Evolutionary conservation across 345 rosid species (phyloP).

Genomic region (Excoecaria cochinchinensis): DNA sequence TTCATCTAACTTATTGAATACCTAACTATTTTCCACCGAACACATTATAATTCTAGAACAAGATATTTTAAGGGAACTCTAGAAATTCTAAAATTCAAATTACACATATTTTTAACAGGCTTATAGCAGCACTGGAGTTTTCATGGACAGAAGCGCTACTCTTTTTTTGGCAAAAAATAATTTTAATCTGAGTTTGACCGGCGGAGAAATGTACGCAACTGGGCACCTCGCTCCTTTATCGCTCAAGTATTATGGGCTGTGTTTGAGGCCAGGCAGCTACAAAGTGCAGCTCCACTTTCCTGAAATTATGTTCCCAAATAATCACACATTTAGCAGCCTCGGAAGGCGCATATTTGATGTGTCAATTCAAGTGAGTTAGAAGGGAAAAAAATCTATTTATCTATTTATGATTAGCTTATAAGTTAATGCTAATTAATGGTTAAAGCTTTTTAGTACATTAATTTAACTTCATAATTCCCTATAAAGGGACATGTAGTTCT

Average conservation of each 20-base stretch:
- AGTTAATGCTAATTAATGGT: too few species aligned
- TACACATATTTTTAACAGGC: too few species aligned
- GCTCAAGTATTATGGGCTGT: slow-evolving; percentile 78
- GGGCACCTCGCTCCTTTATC: slow-evolving; percentile 76
- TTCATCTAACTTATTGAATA: too few species aligned
- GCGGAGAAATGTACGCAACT: slow-evolving; percentile 42
- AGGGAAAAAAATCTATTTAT: too few species aligned
- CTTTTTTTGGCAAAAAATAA: slow-evolving; percentile 30
- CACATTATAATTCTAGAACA: too few species aligned
- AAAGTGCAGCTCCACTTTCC: slow-evolving; percentile 88
- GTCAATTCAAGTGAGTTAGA: slow-evolving; percentile 78
- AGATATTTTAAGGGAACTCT: too few species aligned
- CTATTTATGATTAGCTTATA: too few species aligned
- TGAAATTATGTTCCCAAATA: slow-evolving; percentile 68
- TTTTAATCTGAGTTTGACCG: slow-evolving; percentile 34
- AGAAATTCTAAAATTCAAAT: too few species aligned
- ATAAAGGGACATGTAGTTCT: slow-evolving; percentile 65
- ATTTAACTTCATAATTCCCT: neutral
- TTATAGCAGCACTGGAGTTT: slow-evolving; percentile 72
- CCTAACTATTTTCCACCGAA: too few species aligned
- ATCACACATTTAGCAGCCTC: slow-evolving; percentile 51
- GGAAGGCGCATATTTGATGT: slow-evolving; percentile 76
- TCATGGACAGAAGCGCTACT: slow-evolving; percentile 1
- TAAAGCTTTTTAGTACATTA: slow-evolving; percentile 9
- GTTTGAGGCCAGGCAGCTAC: slow-evolving; percentile 49